A percentile compares a stretch with the other conserved stretches of the same genome.
These are phyloP conservation scores for Oryza australiensis DNA, from an alignment of 176 grass and related monocot genomes.

Conservation along the genomic window DNA sequence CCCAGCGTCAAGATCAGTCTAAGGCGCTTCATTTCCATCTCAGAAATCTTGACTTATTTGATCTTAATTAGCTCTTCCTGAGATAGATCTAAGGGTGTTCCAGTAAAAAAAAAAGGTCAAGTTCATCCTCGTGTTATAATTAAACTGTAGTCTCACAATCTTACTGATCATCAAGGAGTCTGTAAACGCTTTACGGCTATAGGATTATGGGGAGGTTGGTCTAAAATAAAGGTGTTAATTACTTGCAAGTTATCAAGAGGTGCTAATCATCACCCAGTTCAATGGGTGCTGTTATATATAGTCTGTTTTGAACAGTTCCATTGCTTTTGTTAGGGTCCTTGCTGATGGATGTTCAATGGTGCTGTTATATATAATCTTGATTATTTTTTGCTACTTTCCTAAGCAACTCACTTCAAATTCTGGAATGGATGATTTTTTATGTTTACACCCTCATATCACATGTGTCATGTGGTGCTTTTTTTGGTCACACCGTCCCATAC, in stretches of 20 bases:
- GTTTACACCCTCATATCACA: slow-evolving; percentile 44
- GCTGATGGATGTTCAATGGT: not conserved
- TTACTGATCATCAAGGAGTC: not conserved
- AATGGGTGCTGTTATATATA: not conserved
- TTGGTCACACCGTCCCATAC: not conserved
- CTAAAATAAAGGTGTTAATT: not conserved
- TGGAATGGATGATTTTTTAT: not conserved
- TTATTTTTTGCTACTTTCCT: not conserved
- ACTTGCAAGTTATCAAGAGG: not conserved
- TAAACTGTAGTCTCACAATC: not conserved
- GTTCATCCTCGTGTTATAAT: not conserved
- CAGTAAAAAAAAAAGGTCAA: not conserved
- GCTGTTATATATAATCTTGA: not conserved
- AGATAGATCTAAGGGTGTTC: not conserved
- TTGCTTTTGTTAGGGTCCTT: not conserved
- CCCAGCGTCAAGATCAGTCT: not conserved
- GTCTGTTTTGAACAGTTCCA: not conserved
- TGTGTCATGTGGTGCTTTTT: slow-evolving; percentile 7
- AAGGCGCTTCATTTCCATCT: not conserved
- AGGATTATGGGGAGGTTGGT: not conserved
- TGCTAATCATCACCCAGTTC: not conserved
- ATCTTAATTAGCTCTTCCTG: not conserved
- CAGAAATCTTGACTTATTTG: not conserved
- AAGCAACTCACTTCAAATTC: not conserved
- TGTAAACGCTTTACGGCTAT: not conserved